phyloP scores from a whole-genome alignment of 345 rosid genomes.

The Salix koriyanagi region DNA sequence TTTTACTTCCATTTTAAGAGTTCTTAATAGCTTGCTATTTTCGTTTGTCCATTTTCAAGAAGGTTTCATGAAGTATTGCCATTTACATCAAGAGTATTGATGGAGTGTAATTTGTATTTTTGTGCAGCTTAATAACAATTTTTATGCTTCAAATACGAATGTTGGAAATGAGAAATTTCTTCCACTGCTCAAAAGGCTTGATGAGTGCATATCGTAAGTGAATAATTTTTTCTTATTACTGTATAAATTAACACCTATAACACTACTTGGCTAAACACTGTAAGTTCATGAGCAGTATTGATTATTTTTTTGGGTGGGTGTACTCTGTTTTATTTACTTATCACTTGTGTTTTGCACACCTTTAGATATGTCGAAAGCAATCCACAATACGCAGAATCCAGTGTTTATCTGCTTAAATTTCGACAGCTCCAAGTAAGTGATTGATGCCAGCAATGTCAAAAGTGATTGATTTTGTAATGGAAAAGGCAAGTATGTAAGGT shows the following conservation, averaged over 20 bases:
- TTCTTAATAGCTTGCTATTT: neutral
- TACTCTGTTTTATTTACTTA: neutral
- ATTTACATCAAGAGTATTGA: neutral
- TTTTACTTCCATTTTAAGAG: neutral
- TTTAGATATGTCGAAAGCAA: constrained; percentile 78
- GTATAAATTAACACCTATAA: constrained; percentile 5
- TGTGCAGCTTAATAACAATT: constrained; percentile 74
- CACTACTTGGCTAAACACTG: neutral
- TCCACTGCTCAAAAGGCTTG: constrained; percentile 82
- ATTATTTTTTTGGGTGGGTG: neutral
- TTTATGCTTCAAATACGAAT: constrained; percentile 77
- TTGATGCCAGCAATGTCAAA: neutral
- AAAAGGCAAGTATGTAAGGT: neutral
- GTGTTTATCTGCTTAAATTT: constrained; percentile 89
- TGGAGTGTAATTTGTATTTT: constrained; percentile 12
- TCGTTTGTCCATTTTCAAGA: neutral
- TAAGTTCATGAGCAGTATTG: neutral
- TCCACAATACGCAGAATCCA: constrained; percentile 93
- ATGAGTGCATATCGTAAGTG: constrained; percentile 92
- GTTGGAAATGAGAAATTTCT: constrained; percentile 79
- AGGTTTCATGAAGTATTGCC: neutral
- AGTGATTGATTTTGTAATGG: neutral
- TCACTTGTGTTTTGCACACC: constrained; percentile 1
- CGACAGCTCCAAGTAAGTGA: constrained; percentile 86
- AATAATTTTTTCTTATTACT: neutral